Base-by-base conservation (phyloP, 164 flowering plant species). In the Magnolia changhungtana region DNA sequence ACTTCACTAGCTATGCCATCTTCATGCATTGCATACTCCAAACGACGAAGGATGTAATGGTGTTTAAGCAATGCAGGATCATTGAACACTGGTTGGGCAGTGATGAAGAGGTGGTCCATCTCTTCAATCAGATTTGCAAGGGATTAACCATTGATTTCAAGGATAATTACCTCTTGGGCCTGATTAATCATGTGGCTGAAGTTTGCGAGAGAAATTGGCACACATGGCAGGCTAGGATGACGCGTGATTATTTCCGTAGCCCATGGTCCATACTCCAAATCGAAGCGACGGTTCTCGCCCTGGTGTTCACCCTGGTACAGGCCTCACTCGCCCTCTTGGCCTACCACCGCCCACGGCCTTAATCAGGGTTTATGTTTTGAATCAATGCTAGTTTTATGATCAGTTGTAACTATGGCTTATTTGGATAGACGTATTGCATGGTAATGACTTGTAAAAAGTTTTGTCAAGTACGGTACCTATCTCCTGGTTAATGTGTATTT, bases 11-110 rank as follows among this genome's bases (percentile, higher is more conserved):
- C 29, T 81, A 77, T 72, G 50, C 83, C 49, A 58, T 78, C 72
- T 80, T 86, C 77, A 74, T 83, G 29, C 77, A 81, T 45, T 76
- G 79, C 59, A 63, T 84, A 0, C 72, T 86, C 19, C 78, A 75
- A 71, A 76, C 83, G 0, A 14, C 76, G 0, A 69, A 73, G n/a
- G 88, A 84, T 49, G 83, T 82, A 21, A 76, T 71, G 71, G 63
- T 84, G 45, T 85, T 86, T 5, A 82, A 79, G 23, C 8, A 77
- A 2, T 49, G 74, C 11, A 78, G 78, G 27, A 78, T 82, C 37
- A 71, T 82, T 21, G 74, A 81, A 45, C 83, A 85, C 73, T 75
- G 67, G 8, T 31, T 84, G 69, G 84, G 85, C 0, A 78, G 81
- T 45, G 74, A 84, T 21, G 63, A 80, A 37, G 79, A 79, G 18